These are phyloP conservation scores for Exophiala aquamarina DNA, from an alignment of 2,329 filamentous ascomycete genomes.

Conservation along the genomic window DNA sequence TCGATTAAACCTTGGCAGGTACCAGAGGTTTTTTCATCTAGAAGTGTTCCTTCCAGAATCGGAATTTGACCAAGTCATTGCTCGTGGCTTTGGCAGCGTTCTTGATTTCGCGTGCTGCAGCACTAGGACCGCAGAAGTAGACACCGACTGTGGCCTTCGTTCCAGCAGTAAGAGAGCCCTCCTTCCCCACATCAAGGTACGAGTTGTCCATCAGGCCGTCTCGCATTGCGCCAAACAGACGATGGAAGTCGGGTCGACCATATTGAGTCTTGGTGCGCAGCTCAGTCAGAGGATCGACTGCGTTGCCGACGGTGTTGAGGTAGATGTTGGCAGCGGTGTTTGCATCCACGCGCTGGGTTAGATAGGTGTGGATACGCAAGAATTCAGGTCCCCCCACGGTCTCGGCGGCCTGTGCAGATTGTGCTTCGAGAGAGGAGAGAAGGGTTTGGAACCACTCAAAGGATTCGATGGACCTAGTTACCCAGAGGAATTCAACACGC, in stretches of 20 bases:
- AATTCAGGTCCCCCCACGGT: conserved; percentile 65
- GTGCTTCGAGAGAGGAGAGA: conserved; percentile 83
- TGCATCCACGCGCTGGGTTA: conserved; percentile 87
- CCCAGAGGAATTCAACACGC: conserved; percentile 98
- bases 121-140: conserved; percentile 93
- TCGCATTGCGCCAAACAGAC: conserved; percentile 79
- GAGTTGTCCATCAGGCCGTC: conserved; percentile 81
- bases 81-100: conserved; percentile 73
- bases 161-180: conserved; percentile 68
- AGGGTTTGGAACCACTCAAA: conserved; percentile 99
- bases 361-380: conserved; percentile 95
- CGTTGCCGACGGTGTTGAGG: conserved; percentile 87
- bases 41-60: conserved; percentile 97
- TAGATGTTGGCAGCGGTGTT: conserved; percentile 97
- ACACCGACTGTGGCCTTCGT: conserved; percentile 66
- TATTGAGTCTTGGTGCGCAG: conserved; percentile 89
- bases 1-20: not conserved
- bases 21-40: conserved; percentile 25
- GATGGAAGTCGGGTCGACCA: conserved; percentile 83
- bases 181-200: conserved; percentile 80
- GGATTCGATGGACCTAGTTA: conserved; percentile 90
- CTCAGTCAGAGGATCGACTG: conserved; percentile 88
- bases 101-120: conserved; percentile 77
- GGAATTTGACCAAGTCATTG: conserved; percentile 80
- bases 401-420: conserved; percentile 70